These are phyloP conservation scores for Plantago rigida DNA, from an alignment of 305 asterid species.

Conservation along the genomic window DNA sequence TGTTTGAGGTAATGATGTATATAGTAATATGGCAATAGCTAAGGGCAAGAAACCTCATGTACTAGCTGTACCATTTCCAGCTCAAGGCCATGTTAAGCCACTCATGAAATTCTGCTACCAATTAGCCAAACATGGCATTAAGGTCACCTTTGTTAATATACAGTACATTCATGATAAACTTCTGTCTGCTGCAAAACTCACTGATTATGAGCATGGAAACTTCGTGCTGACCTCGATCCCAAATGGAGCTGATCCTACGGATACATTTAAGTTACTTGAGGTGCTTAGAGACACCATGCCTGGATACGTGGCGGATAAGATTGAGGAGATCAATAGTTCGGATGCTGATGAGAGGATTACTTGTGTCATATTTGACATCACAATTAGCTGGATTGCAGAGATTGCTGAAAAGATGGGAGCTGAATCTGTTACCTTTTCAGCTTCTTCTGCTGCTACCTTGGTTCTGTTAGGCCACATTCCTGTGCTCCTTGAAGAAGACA, in stretches of 20 bases:
- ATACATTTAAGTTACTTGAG: constrained; percentile 16
- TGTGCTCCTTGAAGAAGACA: constrained; percentile 33
- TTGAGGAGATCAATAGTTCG: constrained; percentile 27
- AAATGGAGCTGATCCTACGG: constrained; percentile 21
- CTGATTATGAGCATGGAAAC: constrained; percentile 13
- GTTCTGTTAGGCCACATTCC: constrained; percentile 26
- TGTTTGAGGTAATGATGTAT: no score
- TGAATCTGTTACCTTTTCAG: constrained; percentile 27
- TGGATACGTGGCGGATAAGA: constrained; percentile 24
- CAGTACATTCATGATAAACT: constrained; percentile 33
- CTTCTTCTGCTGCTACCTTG: constrained; percentile 32
- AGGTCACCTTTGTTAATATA: constrained; percentile 48
- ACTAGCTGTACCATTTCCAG: constrained; percentile 43
- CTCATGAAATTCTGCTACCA: constrained; percentile 32
- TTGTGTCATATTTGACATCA: constrained; percentile 38
- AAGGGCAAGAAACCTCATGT: constrained; percentile 33
- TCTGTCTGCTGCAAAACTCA: constrained; percentile 9
- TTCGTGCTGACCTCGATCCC: constrained; percentile 31
- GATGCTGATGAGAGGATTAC: constrained; percentile 24
- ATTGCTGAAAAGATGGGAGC: constrained; percentile 34
- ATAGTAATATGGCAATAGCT: background rate
- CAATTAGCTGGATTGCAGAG: constrained; percentile 38
- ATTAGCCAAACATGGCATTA: constrained; percentile 37
- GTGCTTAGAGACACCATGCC: constrained; percentile 32
- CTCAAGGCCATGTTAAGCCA: constrained; percentile 54